Conservation (phyloP, 176 grass and related monocot species). For the Eremochloa ophiuroides region DNA sequence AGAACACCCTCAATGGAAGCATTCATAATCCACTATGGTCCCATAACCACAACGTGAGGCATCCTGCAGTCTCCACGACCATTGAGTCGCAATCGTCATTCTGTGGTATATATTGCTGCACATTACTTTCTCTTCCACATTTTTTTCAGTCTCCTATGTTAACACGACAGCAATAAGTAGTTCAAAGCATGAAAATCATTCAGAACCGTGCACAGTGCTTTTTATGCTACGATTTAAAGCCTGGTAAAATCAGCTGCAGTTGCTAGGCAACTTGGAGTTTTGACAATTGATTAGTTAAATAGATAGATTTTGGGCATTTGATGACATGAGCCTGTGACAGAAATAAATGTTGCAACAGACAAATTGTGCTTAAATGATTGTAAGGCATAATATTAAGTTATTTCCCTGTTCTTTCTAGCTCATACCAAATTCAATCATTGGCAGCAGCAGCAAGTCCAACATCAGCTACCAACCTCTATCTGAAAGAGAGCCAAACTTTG, state of each 20-base stretch:
- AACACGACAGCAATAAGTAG: not conserved
- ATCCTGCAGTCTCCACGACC: slow-evolving; percentile 58
- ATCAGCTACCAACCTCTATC: slow-evolving; percentile 60
- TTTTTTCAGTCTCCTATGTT: not conserved
- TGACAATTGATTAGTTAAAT: not conserved
- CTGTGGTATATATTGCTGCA: slow-evolving; percentile 36
- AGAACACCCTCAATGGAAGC: slow-evolving; percentile 56
- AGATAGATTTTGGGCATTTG: not conserved
- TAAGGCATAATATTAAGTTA: not conserved
- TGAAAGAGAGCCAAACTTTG: slow-evolving; percentile 58
- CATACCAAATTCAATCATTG: slow-evolving; percentile 22
- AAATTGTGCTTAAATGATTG: not conserved
- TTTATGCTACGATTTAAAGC: not conserved
- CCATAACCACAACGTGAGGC: slow-evolving; percentile 37
- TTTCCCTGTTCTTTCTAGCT: slow-evolving; percentile 18
- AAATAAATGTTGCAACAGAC: not conserved
- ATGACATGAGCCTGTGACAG: not conserved
- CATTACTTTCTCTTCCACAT: not conserved
- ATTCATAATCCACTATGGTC: slow-evolving; percentile 50
- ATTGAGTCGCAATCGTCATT: slow-evolving; percentile 76
- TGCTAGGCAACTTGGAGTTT: not conserved
- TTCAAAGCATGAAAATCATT: not conserved
- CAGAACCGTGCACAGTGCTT: not conserved
- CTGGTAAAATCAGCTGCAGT: not conserved
- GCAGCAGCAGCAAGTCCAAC: slow-evolving; percentile 64